Evolutionary conservation across 2,329 filamentous ascomycete genomes (phyloP), one percentile per base, ranked within the genome.

Genomic region (Graphium sp.): DNA sequence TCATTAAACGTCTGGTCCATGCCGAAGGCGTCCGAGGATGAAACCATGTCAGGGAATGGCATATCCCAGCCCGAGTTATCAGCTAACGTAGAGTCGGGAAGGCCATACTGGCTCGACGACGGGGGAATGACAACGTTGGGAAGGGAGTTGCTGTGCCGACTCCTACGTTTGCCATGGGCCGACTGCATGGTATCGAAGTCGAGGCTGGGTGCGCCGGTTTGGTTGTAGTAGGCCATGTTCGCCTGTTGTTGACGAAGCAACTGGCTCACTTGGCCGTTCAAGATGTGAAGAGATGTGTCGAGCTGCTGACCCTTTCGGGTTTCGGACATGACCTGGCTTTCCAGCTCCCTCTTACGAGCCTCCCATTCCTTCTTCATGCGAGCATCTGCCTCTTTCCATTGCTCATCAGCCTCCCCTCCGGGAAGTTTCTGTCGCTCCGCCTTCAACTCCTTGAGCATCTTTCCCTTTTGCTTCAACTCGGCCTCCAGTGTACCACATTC

Each of bases 371-470:
- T 55, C 33, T 62, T 60, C 14, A 71, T 50, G 26, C 62, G 56
- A 26, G 48, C 48, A 28, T 71, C 61, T 30, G 52, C 55, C 29
- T 63, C 56, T 29, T 58, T 56, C 59, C 56, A 63, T 35, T 59
- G 61, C 10, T 71, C 66, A 21, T 72, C 70, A 25, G 69, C 62
- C 32, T 72, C 62, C n/a, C 58, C 66, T 11, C 65, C 72, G 3
- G 68, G 64, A 9, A 71, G 59, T 32, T 63, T 66, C 47, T 76
- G 76, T 28, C 72, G 57, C 37, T 76, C 67, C 33, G 74, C 71
- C 45, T 89, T 81, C 16, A 84, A 60, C 29, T 74, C 65, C 45
- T 82, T 81, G 37, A 87, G 68, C 37, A 76, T 68, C 31, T 36
- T 79, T 34, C 53, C 53, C 36, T 56, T 56, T 31, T 79, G 66